A percentile compares a stretch with the other conserved stretches of the same genome.
Evolutionary conservation across 768 basidiomycete species (phyloP).

Genomic region (Pisolithus albus): DNA sequence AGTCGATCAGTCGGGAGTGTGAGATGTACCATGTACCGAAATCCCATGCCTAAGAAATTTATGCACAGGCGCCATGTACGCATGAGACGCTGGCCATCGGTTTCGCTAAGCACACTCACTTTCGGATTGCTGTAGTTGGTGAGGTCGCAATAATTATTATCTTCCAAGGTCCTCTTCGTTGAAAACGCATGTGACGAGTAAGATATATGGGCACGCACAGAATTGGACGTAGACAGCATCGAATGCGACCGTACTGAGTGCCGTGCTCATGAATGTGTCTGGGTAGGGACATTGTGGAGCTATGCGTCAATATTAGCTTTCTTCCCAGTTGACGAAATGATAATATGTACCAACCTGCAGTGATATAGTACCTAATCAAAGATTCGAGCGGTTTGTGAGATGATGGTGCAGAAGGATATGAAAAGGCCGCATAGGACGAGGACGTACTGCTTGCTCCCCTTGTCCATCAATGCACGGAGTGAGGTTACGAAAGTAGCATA

Average conservation of each 20-base stretch:
- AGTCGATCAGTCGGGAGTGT: too few relatives aligned
- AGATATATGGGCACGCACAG: slow-evolving; percentile 19
- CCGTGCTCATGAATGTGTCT: slow-evolving; percentile 37
- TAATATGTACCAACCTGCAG: slow-evolving; percentile 24
- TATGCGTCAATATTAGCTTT: slow-evolving; percentile 1
- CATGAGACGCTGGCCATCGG: background rate
- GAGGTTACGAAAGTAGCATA: slow-evolving; percentile 25
- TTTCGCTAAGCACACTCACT: slow-evolving; percentile 11
- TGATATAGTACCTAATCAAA: slow-evolving; percentile 35
- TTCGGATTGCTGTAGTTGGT: slow-evolving; percentile 37
- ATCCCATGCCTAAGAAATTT: slow-evolving; percentile 37
- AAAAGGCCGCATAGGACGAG: background rate
- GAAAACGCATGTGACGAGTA: background rate
- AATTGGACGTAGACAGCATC: slow-evolving; percentile 49
- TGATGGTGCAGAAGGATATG: too few relatives aligned
- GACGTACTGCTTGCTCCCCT: slow-evolving; percentile 22
- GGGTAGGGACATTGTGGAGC: slow-evolving; percentile 44
- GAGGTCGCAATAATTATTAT: slow-evolving; percentile 42
- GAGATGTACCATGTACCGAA: slow-evolving; percentile 31
- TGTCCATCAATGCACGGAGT: slow-evolving; percentile 21
- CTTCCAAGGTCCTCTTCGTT: slow-evolving; percentile 14
- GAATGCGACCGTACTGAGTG: slow-evolving; percentile 37
- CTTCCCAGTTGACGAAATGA: background rate
- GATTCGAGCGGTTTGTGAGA: background rate
- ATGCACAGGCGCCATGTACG: background rate